Percentiles rank a stretch among this genome's conserved stretches.
These are phyloP conservation scores for Gossypium davidsonii DNA, from an alignment of 441 rosid genomes.

Conservation along the genomic window DNA sequence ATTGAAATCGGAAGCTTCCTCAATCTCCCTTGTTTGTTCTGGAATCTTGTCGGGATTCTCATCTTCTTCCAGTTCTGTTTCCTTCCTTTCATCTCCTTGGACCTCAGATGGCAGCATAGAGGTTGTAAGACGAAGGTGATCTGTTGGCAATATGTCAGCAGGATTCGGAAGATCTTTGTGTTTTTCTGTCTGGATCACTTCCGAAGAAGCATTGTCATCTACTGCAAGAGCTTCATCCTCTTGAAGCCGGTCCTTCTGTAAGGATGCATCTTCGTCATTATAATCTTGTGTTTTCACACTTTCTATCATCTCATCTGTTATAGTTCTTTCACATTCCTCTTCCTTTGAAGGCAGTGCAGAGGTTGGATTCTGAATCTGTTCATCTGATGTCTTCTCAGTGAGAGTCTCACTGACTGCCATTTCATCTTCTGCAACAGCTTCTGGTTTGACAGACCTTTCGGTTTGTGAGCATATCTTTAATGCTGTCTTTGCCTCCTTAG, in stretches of 20 bases:
- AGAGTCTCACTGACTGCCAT: slow-evolving; percentile 12
- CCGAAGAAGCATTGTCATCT: slow-evolving; percentile 10
- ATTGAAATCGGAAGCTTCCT: background rate
- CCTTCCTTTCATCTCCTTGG: slow-evolving; percentile 16
- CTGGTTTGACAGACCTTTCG: slow-evolving; percentile 5
- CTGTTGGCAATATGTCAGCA: background rate
- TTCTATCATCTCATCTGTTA: background rate
- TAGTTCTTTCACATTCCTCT: background rate
- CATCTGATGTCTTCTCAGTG: background rate
- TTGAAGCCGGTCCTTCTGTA: slow-evolving; percentile 16
- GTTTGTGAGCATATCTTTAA: slow-evolving; percentile 3
- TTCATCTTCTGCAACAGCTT: slow-evolving; percentile 23
- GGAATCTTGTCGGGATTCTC: slow-evolving; percentile 11
- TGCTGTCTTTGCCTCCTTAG: background rate
- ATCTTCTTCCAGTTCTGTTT: slow-evolving; percentile 13
- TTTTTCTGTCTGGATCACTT: slow-evolving; percentile 6
- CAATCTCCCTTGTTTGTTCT: slow-evolving; percentile 10
- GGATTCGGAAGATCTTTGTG: background rate
- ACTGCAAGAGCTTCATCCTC: slow-evolving; percentile 14
- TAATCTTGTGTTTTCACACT: slow-evolving; percentile 22
- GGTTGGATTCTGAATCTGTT: background rate
- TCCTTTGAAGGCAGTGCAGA: background rate
- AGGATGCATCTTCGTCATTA: slow-evolving; percentile 18
- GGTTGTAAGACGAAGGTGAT: slow-evolving; percentile 17
- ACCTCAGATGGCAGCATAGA: slow-evolving; percentile 16